phyloP scores from a whole-genome alignment of 1,139 yeast genomes.

The Debaryomyces coudertii region DNA sequence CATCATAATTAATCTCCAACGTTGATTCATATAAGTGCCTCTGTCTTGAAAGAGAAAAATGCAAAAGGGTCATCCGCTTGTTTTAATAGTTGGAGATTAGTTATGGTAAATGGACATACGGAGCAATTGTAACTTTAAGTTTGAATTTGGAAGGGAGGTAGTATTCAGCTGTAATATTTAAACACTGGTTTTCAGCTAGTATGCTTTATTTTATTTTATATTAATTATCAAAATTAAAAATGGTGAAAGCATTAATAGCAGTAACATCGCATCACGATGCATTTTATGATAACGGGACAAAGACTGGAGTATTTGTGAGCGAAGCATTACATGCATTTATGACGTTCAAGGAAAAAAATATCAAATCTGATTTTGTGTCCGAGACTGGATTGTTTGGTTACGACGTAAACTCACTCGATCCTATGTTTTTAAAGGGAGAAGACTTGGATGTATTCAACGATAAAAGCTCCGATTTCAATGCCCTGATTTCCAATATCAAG shows the following conservation, averaged over 20 bases:
- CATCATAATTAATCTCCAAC: too few species aligned
- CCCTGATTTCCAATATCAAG: conserved; percentile 36
- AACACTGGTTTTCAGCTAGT: not conserved
- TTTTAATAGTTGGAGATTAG: too few species aligned
- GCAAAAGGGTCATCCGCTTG: too few species aligned
- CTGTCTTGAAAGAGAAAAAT: too few species aligned
- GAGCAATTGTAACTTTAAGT: not conserved
- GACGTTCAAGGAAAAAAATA: conserved; percentile 48
- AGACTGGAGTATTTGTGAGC: conserved; percentile 56
- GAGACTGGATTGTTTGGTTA: conserved; percentile 57
- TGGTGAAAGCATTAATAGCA: conserved; percentile 50
- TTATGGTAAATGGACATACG: too few species aligned
- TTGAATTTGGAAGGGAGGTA: not conserved
- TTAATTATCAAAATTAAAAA: conserved; percentile 12
- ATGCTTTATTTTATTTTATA: not conserved
- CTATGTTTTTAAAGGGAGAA: conserved; percentile 44
- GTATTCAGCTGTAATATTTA: not conserved
- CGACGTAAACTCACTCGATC: conserved; percentile 53
- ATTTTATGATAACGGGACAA: conserved; percentile 56
- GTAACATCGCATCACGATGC: conserved; percentile 49
- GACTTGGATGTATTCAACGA: conserved; percentile 43
- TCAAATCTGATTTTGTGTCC: conserved; percentile 54
- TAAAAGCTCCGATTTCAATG: conserved; percentile 38
- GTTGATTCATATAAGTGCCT: too few species aligned
- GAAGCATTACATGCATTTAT: conserved; percentile 62